These are phyloP conservation scores for Platanus orientalis DNA, from an alignment of 164 flowering plant genomes.

Conservation along the genomic window DNA sequence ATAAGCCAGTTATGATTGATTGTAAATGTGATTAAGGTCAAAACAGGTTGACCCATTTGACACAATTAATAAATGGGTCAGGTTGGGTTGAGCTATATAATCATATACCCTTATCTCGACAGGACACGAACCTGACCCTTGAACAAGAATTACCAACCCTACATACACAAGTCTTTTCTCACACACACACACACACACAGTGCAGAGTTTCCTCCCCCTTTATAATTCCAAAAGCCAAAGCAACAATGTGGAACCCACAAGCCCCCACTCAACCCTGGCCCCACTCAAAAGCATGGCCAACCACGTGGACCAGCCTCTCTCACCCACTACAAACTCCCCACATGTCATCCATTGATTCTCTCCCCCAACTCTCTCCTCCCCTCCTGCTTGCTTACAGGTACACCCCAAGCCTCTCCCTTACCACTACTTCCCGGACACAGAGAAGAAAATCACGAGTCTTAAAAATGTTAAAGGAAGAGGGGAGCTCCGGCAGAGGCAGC, in stretches of 20 bases:
- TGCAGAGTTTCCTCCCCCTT: not conserved
- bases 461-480: conserved; percentile 28
- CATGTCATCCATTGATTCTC: conserved; percentile 35
- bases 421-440: not conserved
- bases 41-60: too few relatives aligned
- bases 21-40: too few relatives aligned
- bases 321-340: conserved; percentile 29
- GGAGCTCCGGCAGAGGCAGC: conserved; percentile 1
- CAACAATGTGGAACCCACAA: conserved; percentile 8
- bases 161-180: too few relatives aligned
- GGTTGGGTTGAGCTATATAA: too few relatives aligned
- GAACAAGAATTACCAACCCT: too few relatives aligned
- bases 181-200: too few relatives aligned
- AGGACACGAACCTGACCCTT: too few relatives aligned
- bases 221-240: not conserved
- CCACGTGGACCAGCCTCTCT: conserved; percentile 40
- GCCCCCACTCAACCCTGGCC: not conserved
- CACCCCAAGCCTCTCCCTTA: not conserved
- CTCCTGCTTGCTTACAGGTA: conserved; percentile 10
- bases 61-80: too few relatives aligned
- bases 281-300: conserved; percentile 24
- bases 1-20: too few relatives aligned
- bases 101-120: too few relatives aligned
- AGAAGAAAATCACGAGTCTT: not conserved
- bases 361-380: conserved; percentile 5